Percentiles rank a stretch among this genome's conserved stretches.
These are phyloP conservation scores for Tuber aestivum DNA, from an alignment of 495 filamentous ascomycete species.

Conservation along the genomic window DNA sequence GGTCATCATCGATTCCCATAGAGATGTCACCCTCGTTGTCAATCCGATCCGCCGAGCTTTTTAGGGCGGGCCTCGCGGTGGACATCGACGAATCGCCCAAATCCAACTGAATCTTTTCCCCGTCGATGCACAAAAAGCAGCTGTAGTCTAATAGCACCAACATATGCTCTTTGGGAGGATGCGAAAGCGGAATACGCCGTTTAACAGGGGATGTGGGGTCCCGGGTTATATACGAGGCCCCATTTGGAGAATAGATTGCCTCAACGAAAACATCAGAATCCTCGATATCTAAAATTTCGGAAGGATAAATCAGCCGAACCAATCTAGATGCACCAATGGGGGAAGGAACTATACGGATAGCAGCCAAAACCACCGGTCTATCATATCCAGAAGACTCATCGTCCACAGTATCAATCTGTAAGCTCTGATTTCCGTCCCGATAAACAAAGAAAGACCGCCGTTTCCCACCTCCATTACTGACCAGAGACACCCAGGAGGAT, in stretches of 20 bases:
- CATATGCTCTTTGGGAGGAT: constrained; percentile 15
- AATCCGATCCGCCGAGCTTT: neutral
- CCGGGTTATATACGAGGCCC: neutral
- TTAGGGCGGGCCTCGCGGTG: neutral
- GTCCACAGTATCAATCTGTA: neutral
- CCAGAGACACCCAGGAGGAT: neutral
- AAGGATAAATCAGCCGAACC: neutral
- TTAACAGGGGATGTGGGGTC: neutral
- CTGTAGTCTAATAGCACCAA: constrained; percentile 24
- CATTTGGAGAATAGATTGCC: neutral
- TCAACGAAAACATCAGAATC: neutral
- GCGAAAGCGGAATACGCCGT: constrained; percentile 17
- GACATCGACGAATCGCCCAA: constrained; percentile 12
- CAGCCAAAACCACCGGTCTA: neutral
- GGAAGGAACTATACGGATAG: neutral
- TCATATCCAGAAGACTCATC: neutral
- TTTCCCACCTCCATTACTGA: neutral
- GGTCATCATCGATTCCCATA: constrained; percentile 16
- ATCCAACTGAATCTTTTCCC: constrained; percentile 16
- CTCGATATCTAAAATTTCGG: neutral
- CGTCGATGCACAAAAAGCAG: constrained; percentile 18
- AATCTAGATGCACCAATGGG: neutral
- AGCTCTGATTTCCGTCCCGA: neutral
- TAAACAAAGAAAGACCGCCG: neutral
- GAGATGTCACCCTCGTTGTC: constrained; percentile 6